A percentile compares a stretch with the other conserved stretches of the same genome.
phyloP scores from a whole-genome alignment of 345 rosid genomes.

The Eucalyptus fibrosa region DNA sequence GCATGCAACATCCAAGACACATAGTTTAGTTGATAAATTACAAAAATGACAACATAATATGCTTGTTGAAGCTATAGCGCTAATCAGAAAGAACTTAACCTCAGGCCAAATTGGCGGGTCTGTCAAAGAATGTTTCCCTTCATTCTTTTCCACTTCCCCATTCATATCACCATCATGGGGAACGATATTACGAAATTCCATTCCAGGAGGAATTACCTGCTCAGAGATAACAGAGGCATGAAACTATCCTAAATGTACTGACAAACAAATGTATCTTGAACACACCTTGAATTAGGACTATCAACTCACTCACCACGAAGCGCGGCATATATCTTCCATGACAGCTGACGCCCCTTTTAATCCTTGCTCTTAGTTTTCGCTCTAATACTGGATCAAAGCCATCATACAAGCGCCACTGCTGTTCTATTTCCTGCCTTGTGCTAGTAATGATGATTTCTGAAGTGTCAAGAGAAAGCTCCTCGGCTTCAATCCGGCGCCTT shows the following conservation, averaged over 20 bases:
- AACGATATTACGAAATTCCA: conserved; percentile 81
- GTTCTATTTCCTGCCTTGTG: conserved; percentile 91
- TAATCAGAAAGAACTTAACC: conserved; percentile 18
- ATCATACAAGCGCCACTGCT: conserved; percentile 98
- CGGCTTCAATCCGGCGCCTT: conserved; percentile 94
- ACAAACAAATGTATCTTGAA: conserved; percentile 68
- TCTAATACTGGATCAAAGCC: conserved; percentile 94
- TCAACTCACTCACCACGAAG: conserved; percentile 61
- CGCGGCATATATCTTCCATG: conserved; percentile 98
- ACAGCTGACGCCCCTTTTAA: conserved; percentile 90
- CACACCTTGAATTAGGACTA: conserved; percentile 53
- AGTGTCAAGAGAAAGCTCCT: conserved; percentile 78
- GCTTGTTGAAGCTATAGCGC: not conserved
- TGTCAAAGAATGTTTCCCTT: conserved; percentile 40
- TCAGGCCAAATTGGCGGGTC: conserved; percentile 83
- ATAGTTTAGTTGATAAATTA: not conserved
- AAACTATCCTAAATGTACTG: conserved; percentile 44
- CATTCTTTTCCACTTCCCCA: conserved; percentile 46
- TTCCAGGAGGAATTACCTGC: conserved; percentile 93
- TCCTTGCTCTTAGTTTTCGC: conserved; percentile 87
- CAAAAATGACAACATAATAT: not conserved
- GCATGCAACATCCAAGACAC: conserved; percentile 2
- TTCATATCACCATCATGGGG: conserved; percentile 65
- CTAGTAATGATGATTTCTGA: conserved; percentile 96
- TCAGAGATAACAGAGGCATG: conserved; percentile 12